phyloP scores from a whole-genome alignment of 2,329 filamentous ascomycete species.

The Nigrospora osmanthi region DNA sequence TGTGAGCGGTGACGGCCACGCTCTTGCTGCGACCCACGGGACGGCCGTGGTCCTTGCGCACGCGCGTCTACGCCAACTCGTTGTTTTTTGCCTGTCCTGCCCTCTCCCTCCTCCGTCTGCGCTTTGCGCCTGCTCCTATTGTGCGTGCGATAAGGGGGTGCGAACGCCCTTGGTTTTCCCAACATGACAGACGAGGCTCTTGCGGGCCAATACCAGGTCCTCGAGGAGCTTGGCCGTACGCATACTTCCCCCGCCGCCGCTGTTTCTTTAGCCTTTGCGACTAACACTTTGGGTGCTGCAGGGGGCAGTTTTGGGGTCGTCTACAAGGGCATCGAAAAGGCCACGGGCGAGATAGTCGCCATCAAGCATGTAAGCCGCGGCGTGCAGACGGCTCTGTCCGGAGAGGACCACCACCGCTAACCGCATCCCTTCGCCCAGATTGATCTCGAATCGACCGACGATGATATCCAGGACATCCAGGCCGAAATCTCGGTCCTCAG shows the following conservation, averaged over 20 bases:
- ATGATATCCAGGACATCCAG: conserved; percentile 97
- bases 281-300: conserved; percentile 24
- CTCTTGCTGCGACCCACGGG: no score
- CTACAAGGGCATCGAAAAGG: conserved; percentile 90
- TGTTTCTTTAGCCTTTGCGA: not conserved
- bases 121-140: not conserved
- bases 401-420: not conserved
- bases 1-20: no score
- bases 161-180: not conserved
- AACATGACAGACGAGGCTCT: conserved; percentile 57
- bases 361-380: conserved; percentile 77
- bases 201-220: conserved; percentile 83
- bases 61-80: no score
- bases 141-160: conserved; percentile 7
- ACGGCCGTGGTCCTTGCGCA: no score
- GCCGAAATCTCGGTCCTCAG: conserved; percentile 93
- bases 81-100: not conserved
- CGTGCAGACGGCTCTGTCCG: not conserved
- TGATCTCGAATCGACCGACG: conserved; percentile 95
- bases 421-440: conserved; percentile 50
- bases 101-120: not conserved
- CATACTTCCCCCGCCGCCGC: conserved; percentile 14
- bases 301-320: conserved; percentile 94
- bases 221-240: conserved; percentile 93
- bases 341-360: conserved; percentile 86